A percentile compares a stretch with the other conserved stretches of the same genome.
Evolutionary conservation across 177 flowering plant genomes (phyloP).

Genomic region (Vitis hybrid): DNA sequence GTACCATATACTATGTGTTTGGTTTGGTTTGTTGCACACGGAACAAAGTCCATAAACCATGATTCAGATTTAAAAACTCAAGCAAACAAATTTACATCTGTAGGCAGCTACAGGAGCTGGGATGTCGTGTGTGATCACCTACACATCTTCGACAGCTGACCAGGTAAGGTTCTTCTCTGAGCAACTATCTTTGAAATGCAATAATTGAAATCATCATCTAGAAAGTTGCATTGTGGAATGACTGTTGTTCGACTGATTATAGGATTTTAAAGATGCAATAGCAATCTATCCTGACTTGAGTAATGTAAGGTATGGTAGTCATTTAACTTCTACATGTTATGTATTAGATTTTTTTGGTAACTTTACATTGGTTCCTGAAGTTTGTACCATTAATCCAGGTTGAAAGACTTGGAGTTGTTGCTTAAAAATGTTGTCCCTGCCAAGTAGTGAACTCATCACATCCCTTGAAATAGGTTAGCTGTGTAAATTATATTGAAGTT

Average conservation of each 20-base stretch:
- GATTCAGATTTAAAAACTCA: neutral
- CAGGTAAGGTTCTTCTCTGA: constrained; percentile 48
- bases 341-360: neutral
- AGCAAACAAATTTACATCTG: neutral
- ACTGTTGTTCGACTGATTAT: constrained; percentile 5
- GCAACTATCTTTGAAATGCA: neutral
- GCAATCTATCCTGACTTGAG: constrained; percentile 80
- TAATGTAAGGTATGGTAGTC: constrained; percentile 52
- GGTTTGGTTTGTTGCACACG: no score
- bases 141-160: constrained; percentile 86
- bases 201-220: neutral
- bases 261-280: constrained; percentile 89
- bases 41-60: neutral
- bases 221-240: neutral
- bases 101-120: constrained; percentile 95
- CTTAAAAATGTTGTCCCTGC: constrained; percentile 49
- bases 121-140: constrained; percentile 81
- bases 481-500: no score
- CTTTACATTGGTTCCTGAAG: neutral
- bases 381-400: constrained; percentile 37
- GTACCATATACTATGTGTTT: no score
- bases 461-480: neutral
- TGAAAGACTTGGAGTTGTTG: constrained; percentile 59
- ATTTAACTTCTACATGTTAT: constrained; percentile 1
- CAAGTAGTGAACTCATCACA: constrained; percentile 18